Evolutionary conservation across 768 basidiomycete genomes (phyloP).

Genomic region (Tephrocybe sp.): DNA sequence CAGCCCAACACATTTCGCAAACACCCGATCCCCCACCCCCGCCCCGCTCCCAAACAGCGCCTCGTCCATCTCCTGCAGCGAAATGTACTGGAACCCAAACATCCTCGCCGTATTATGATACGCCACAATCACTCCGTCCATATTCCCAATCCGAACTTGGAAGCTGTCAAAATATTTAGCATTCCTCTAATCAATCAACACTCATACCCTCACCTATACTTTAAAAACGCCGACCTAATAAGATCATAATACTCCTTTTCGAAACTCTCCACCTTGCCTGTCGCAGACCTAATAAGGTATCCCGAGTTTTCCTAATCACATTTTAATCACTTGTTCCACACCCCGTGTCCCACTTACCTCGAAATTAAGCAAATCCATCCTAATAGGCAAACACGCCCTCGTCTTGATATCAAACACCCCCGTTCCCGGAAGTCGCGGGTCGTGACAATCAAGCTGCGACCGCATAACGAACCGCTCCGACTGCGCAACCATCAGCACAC

Average conservation of each 20-base stretch:
- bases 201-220: slow-evolving; percentile 76
- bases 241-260: slow-evolving; percentile 96
- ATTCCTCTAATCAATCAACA: no score
- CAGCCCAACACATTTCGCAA: slow-evolving; percentile 68
- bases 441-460: slow-evolving; percentile 90
- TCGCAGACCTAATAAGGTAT: slow-evolving; percentile 66
- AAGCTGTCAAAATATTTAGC: no score
- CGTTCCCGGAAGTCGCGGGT: slow-evolving; percentile 78
- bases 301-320: slow-evolving; percentile 70
- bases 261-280: slow-evolving; percentile 75
- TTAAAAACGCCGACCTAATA: slow-evolving; percentile 90
- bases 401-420: slow-evolving; percentile 98
- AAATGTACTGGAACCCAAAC: slow-evolving; percentile 93
- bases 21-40: slow-evolving; percentile 70
- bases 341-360: slow-evolving; percentile 41
- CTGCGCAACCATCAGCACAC: slow-evolving; percentile 24
- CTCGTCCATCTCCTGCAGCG: slow-evolving; percentile 85
- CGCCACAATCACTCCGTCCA: slow-evolving; percentile 92
- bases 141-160: slow-evolving; percentile 94
- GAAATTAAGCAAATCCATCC: slow-evolving; percentile 84
- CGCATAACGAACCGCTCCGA: slow-evolving; percentile 80
- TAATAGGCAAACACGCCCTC: slow-evolving; percentile 79
- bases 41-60: slow-evolving; percentile 62
- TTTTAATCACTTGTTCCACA: background rate
- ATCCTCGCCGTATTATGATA: slow-evolving; percentile 86